Conservation (phyloP, 352 stramenopile genomes). For the Phytophthora crassamura region DNA sequence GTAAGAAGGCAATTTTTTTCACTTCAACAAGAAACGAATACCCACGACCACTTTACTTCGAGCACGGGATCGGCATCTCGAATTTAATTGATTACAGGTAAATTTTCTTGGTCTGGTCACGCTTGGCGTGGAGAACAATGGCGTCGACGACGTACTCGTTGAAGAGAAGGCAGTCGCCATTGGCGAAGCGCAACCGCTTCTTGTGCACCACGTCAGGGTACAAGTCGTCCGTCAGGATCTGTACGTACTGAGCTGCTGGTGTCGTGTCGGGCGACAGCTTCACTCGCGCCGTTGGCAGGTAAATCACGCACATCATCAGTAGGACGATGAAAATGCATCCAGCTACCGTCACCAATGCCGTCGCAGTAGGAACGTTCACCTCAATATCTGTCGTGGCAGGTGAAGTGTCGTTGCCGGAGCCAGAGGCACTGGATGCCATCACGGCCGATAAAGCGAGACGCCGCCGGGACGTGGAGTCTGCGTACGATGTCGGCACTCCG, state of each 20-base stretch:
- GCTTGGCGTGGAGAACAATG: constrained; percentile 66
- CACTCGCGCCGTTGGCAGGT: constrained; percentile 56
- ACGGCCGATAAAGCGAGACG: constrained; percentile 28
- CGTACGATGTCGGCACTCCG: constrained; percentile 38
- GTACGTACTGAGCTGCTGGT: constrained; percentile 66
- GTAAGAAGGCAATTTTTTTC: no score
- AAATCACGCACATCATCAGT: constrained; percentile 63
- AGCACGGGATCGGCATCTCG: no score
- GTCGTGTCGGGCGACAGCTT: constrained; percentile 69
- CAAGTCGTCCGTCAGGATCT: constrained; percentile 75
- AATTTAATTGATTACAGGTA: constrained; percentile 43
- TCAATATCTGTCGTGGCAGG: constrained; percentile 48
- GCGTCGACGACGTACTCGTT: constrained; percentile 75
- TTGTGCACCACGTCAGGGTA: constrained; percentile 78
- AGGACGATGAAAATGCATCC: constrained; percentile 62
- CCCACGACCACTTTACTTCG: no score
- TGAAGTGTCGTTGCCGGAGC: constrained; percentile 6
- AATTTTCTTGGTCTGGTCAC: constrained; percentile 66
- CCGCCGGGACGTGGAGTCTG: constrained; percentile 29
- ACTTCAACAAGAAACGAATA: no score
- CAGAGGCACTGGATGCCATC: constrained; percentile 26
- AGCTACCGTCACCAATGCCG: constrained; percentile 50
- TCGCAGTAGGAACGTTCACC: constrained; percentile 54
- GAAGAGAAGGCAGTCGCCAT: constrained; percentile 68
- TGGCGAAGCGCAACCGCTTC: constrained; percentile 69